Base-by-base conservation (phyloP, 2,329 filamentous ascomycete genomes). In the Claviceps monticola region DNA sequence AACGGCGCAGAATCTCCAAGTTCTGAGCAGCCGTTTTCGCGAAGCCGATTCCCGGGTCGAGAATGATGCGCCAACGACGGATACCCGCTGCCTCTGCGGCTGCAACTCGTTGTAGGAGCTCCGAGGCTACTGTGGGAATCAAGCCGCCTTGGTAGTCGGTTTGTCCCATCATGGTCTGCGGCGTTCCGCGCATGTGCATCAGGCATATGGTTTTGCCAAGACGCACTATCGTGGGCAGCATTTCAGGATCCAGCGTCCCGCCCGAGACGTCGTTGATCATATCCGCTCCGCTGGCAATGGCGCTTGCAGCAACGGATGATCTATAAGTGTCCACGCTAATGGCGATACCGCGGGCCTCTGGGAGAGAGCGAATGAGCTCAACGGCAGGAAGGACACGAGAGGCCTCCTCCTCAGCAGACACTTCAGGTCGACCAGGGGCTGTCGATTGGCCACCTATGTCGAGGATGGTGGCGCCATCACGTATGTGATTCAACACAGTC, bases 361-460 rank as follows among this genome's bases (percentile, higher is more conserved):
- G 79, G 21, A 85, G 68, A 2, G 74, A 74, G 55, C 85, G 84
- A 62, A 95, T 83, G 49, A 84, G 74, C 56, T 77, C 64, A 55
- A 98, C 82, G n/a, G 82, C 82, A 0, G 91, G 90, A 5, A 95
- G 67, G 9, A 97, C 79, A 11, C 93, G 86, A 9, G 75, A 66
- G 14, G 86, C 71, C 66, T 98, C 93, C 67, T 94, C 86, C 7
- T 81, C 74, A 5, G 78, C 74, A 13, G 80, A 74, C 51, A 95
- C 76, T 57, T 88, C 79, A 1, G 74, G 70, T 0, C 86, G 80
- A 21, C 81, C 79, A 0, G 93, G 93, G 0, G 90, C 83, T 16
- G 89, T 95, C 37, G 90, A 96, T 70, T 96, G 90, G 16, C 93
- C 93, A 51, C 93, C 93, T 41, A 98, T 74, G 64, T 98, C 93